Base-by-base conservation (phyloP, 176 grass and related monocot species). In the Alopecurus myosuroides region DNA sequence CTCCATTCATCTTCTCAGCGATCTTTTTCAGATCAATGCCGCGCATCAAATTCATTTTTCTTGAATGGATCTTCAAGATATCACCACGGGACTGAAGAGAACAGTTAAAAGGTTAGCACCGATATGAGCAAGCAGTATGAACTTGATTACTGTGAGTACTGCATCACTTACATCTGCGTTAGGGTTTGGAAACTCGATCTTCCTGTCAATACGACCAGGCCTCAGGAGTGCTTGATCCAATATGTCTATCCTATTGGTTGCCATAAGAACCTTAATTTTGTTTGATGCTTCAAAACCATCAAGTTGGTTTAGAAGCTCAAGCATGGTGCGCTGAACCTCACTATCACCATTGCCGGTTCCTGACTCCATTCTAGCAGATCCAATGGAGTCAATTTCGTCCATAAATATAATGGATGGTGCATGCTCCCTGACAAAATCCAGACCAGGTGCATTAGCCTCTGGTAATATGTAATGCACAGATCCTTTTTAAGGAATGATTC, bases 321-420 rank as follows among this genome's bases (percentile, higher is more conserved):
- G 97, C 97, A 99, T 99, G 5, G 97, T 99, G 35, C 97, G 89
- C 71, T 99, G 97, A 51, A 99, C 97, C 86, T 99, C 97, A 60
- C 97, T 99, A 77, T 99, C 97, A 70, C 93, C 93, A 82, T 86
- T 87, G 26, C 96, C 93, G 28, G 83, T 78, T 39, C 95, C 93
- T 6, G 93, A 94, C 30, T 94, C 89, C 97, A 99, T 96, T 68
- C 97, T 88, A 82, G 93, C 79, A 63, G 97, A 96, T 65, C 97
- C 93, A 80, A 99, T 99, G 71, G 93, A 96, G 76, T 99, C 97
- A 28, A 96, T 99, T 85, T 96, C 97, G 81, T 96, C 97, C 97
- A 96, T 99, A 81, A 99, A 99, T 70, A 99, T 99, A 76, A 99
- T 99, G 70, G 97, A 99, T 52, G 97, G 97, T 42, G 97, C 93